phyloP scores from a whole-genome alignment of 2,329 filamentous ascomycete species.

The Fusarium stilboides region DNA sequence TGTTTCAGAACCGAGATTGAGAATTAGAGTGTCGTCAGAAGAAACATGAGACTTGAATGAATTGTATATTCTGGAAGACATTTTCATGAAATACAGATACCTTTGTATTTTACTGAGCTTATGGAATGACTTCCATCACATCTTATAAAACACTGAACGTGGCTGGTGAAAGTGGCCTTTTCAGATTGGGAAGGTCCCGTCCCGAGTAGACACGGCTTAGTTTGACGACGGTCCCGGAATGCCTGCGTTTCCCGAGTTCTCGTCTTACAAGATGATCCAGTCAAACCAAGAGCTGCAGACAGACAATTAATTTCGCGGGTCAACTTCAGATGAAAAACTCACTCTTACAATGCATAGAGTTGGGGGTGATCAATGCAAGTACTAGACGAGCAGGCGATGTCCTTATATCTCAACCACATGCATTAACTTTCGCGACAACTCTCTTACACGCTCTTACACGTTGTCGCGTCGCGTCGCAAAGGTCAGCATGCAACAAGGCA shows the following conservation, averaged over 20 bases:
- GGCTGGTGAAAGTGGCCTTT: slow-evolving; percentile 17
- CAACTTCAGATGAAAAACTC: neutral
- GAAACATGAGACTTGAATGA: too few relatives aligned
- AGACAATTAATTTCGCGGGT: neutral
- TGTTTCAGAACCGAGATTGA: too few relatives aligned
- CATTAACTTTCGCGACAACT: slow-evolving; percentile 20
- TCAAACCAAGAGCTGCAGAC: neutral
- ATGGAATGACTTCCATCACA: neutral
- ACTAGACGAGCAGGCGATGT: neutral
- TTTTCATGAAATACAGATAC: neutral
- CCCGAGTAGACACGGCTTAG: slow-evolving; percentile 18
- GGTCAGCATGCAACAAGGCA: slow-evolving; percentile 7
- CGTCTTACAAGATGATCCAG: slow-evolving; percentile 25
- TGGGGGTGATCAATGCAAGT: too few relatives aligned
- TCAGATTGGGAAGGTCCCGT: slow-evolving; percentile 18
- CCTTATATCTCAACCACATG: slow-evolving; percentile 15
- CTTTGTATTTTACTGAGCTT: neutral
- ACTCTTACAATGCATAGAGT: neutral
- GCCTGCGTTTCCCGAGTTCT: slow-evolving; percentile 29
- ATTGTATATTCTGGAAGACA: too few relatives aligned
- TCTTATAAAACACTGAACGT: slow-evolving; percentile 7
- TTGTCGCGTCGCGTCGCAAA: slow-evolving; percentile 29
- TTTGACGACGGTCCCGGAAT: slow-evolving; percentile 22
- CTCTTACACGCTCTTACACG: slow-evolving; percentile 24
- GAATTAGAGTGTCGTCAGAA: neutral